Conservation (phyloP, 805 yeast species). For the Lachancea thermotolerans region DNA sequence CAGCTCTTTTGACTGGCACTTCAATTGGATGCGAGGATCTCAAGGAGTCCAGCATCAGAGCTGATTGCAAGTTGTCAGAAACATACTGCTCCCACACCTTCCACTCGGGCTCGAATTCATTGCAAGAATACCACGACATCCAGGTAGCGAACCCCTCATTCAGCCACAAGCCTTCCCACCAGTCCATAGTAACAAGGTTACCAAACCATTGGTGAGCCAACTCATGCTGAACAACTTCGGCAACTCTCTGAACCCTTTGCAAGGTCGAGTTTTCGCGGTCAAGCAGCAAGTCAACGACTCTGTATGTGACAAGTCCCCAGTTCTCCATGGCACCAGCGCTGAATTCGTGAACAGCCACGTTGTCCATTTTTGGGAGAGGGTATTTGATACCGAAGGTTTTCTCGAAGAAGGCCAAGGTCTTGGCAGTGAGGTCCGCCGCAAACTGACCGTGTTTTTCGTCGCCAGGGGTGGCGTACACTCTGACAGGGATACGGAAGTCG, state of each 20-base stretch:
- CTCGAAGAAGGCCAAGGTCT: slow-evolving; percentile 68
- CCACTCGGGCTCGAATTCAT: slow-evolving; percentile 75
- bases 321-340: slow-evolving; percentile 90
- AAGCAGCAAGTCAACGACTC: slow-evolving; percentile 66
- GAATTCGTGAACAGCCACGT: slow-evolving; percentile 78
- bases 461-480: slow-evolving; percentile 78
- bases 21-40: slow-evolving; percentile 83
- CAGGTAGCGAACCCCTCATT: slow-evolving; percentile 82
- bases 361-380: slow-evolving; percentile 74
- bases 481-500: slow-evolving; percentile 65
- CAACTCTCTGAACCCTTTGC: slow-evolving; percentile 62
- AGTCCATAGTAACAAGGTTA: slow-evolving; percentile 81
- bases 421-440: slow-evolving; percentile 69
- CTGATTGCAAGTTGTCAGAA: slow-evolving; percentile 66
- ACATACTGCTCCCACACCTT: slow-evolving; percentile 83
- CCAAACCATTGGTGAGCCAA: slow-evolving; percentile 93
- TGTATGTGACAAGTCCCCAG: slow-evolving; percentile 73
- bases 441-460: slow-evolving; percentile 62
- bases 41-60: slow-evolving; percentile 67
- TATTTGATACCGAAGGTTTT: slow-evolving; percentile 66
- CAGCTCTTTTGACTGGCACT: slow-evolving; percentile 72
- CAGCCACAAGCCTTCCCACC: slow-evolving; percentile 92
- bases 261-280: slow-evolving; percentile 66
- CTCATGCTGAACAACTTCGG: slow-evolving; percentile 84
- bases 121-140: slow-evolving; percentile 84